Conservation (phyloP, 176 grass and related monocot genomes). For the sorghum (Sorghum bicolor) region DNA sequence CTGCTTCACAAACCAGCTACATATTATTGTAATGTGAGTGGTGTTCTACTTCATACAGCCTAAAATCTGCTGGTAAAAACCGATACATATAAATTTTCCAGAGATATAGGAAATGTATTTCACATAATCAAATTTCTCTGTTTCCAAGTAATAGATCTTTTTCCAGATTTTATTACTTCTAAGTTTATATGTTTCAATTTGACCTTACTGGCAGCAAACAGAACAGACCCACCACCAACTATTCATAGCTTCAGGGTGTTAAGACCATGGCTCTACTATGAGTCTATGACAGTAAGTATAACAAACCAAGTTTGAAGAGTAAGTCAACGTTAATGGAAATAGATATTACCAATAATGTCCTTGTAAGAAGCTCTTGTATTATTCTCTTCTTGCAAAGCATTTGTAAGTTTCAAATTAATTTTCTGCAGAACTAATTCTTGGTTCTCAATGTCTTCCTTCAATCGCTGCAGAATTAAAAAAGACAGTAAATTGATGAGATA, state of each 20-base stretch:
- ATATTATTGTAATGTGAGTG: not conserved
- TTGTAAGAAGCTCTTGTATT: conserved; percentile 48
- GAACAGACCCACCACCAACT: not conserved
- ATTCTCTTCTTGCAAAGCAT: conserved; percentile 42
- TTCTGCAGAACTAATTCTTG: conserved; percentile 69
- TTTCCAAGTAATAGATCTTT: not conserved
- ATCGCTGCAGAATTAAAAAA: conserved; percentile 49
- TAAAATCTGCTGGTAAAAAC: not conserved
- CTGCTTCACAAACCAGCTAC: not conserved
- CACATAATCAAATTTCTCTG: not conserved
- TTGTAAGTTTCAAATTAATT: conserved; percentile 40
- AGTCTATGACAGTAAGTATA: not conserved
- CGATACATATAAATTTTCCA: no score
- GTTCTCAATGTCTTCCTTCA: conserved; percentile 41
- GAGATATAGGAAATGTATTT: not conserved
- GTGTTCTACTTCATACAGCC: not conserved
- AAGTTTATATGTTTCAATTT: not conserved
- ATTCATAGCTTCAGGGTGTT: not conserved
- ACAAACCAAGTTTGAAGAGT: not conserved
- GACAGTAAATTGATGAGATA: conserved; percentile 4
- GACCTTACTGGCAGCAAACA: not conserved
- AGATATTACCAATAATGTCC: conserved; percentile 50
- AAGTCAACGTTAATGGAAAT: not conserved
- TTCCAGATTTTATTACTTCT: not conserved
- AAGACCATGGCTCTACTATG: not conserved